These are phyloP conservation scores for Diospyros kaki DNA, from an alignment of 148 eudicot species.

Conservation along the genomic window DNA sequence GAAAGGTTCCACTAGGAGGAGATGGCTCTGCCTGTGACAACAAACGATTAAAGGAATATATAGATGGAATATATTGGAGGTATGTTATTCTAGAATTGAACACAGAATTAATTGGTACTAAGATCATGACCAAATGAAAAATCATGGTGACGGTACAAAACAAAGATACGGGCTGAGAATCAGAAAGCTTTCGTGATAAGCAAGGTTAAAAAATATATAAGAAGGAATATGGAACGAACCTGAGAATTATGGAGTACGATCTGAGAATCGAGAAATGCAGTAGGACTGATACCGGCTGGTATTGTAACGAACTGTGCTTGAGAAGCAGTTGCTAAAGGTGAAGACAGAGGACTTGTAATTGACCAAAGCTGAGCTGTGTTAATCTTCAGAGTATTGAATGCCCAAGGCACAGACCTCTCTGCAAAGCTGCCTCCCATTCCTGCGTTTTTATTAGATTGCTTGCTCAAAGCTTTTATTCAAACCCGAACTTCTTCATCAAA, in stretches of 20 bases:
- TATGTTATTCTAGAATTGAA: too few species aligned
- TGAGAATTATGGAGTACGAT: conserved; percentile 55
- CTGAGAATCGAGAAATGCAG: conserved; percentile 60
- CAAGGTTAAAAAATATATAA: not conserved
- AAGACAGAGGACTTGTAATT: conserved; percentile 19
- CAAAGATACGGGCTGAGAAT: too few species aligned
- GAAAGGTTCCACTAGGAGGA: conserved; percentile 64
- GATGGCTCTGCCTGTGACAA: conserved; percentile 37
- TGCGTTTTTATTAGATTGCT: too few species aligned
- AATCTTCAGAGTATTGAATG: conserved; percentile 44
- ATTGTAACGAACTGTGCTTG: conserved; percentile 39
- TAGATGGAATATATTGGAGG: not conserved
- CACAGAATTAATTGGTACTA: too few species aligned
- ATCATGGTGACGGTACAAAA: too few species aligned
- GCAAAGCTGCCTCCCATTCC: conserved; percentile 36
- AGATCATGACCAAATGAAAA: too few species aligned
- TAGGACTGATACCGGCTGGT: conserved; percentile 58
- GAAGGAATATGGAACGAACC: conserved; percentile 25
- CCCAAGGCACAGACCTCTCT: conserved; percentile 50
- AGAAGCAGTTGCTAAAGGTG: conserved; percentile 17
- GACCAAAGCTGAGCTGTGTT: conserved; percentile 26
- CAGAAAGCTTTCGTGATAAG: not conserved
- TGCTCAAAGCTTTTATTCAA: too few species aligned
- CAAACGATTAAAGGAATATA: not conserved
- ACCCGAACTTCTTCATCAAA: too few species aligned